A percentile compares a stretch with the other conserved stretches of the same genome.
Evolutionary conservation across 371 early-diverging fungal genomes (phyloP).

Genomic region (Paramicrosporidium saccamoebae): DNA sequence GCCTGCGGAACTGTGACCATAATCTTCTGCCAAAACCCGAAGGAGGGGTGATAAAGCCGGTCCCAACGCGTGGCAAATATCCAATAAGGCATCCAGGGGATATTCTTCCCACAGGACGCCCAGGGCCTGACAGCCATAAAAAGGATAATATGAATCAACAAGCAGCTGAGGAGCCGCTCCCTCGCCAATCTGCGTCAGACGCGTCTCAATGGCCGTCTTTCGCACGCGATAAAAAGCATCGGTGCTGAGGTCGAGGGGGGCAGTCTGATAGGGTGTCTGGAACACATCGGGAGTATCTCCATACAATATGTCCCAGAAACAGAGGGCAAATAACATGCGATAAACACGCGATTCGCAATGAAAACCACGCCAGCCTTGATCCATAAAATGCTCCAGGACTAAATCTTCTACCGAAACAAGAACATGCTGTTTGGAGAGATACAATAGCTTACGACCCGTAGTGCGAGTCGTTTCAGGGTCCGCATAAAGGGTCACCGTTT

Average conservation of each 20-base stretch:
- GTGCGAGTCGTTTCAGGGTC: too few species aligned
- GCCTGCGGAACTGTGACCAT: too few species aligned
- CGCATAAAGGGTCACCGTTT: too few species aligned
- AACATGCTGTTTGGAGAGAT: neutral
- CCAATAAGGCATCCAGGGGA: too few species aligned
- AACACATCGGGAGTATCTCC: slow-evolving; percentile 16
- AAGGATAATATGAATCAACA: neutral
- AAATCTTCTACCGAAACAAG: slow-evolving; percentile 5
- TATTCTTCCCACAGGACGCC: too few species aligned
- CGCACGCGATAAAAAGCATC: slow-evolving; percentile 18
- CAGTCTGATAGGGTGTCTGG: slow-evolving; percentile 30
- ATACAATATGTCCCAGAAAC: slow-evolving; percentile 39
- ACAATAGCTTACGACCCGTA: slow-evolving; percentile 3
- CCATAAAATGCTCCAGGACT: slow-evolving; percentile 5
- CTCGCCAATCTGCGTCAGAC: slow-evolving; percentile 1
- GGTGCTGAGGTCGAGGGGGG: slow-evolving; percentile 22
- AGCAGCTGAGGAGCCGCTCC: slow-evolving; percentile 1
- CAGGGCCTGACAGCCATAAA: too few species aligned
- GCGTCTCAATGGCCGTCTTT: neutral
- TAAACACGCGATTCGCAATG: slow-evolving; percentile 26
- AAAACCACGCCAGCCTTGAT: slow-evolving; percentile 7
- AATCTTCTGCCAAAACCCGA: too few species aligned
- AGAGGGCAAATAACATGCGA: slow-evolving; percentile 15
- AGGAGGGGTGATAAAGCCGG: too few species aligned
- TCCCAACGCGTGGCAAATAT: too few species aligned